Base-by-base conservation (phyloP, 495 filamentous ascomycete species). In the Rostrohypoxylon terebratum region DNA sequence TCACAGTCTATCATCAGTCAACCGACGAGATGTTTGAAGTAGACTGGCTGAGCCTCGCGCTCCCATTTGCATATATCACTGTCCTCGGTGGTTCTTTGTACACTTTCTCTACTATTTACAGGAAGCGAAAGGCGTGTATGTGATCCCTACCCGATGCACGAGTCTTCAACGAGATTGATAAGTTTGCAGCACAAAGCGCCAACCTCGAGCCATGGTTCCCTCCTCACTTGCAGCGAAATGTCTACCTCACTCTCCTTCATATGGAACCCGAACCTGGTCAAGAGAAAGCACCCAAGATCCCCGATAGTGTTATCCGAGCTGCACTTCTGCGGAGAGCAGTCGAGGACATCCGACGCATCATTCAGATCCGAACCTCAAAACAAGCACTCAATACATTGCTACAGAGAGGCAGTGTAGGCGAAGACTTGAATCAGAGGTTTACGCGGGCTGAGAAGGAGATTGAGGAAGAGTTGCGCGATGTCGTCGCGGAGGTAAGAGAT, bases 361-460 rank as follows among this genome's bases (percentile, higher is more conserved):
- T 99, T 78, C 87, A 92, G 67, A 87, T 99, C 66, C 87, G 94
- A 66, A 90, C 85, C 51, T 90, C 93, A 68, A 99, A 98, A 82
- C 90, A 91, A 59, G 92, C 96, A 7, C 86, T 97, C 76, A 89
- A 91, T 69, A 89, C 89, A 58, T 83, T 99, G 45, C 80, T 98
- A 55, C 93, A 97, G 81, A 85, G 92, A 48, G 96, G 96, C 1
- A 95, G 92, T 79, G 94, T 99, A 1, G 95, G 96, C 7, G 96
- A 99, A 81, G 96, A 99, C 79, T 79, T 98, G 45, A 98, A 94
- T 92, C 96, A 98, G 83, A 86, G 96, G 42, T 97, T 98, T 78
- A 77, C 88, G 74, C 84, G 92, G 44, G 96, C 95, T 25, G 96
- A 99, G 87, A 95, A 95, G 85, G 96, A 98, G 84, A 96, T 97